These are phyloP conservation scores for California macrophylla DNA, from an alignment of 441 rosid genomes.

Conservation along the genomic window DNA sequence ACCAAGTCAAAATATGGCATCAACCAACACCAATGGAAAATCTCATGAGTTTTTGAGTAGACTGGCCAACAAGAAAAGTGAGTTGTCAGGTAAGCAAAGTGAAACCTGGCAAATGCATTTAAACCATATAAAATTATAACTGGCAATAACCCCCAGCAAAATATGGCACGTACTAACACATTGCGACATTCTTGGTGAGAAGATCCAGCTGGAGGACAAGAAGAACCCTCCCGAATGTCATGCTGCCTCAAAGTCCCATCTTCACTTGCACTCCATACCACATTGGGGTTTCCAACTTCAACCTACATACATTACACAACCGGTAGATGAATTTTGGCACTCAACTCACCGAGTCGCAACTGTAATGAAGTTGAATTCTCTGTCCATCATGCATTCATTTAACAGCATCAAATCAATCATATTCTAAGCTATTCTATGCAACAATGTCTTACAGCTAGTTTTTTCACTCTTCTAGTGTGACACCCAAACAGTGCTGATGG, in stretches of 20 bases:
- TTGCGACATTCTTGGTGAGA: constrained; percentile 83
- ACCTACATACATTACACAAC: constrained; percentile 46
- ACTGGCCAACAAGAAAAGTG: background rate
- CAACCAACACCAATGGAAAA: background rate
- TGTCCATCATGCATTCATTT: background rate
- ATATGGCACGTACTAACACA: constrained; percentile 51
- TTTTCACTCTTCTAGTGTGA: constrained; percentile 88
- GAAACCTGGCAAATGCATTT: constrained; percentile 1
- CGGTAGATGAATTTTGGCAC: constrained; percentile 10
- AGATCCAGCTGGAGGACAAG: constrained; percentile 85
- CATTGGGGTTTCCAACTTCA: constrained; percentile 88
- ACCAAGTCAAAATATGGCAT: background rate
- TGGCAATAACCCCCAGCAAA: constrained; percentile 6
- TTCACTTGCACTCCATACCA: constrained; percentile 99
- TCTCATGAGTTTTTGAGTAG: background rate
- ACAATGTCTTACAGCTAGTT: constrained; percentile 66
- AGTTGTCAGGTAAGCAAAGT: background rate
- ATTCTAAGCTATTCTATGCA: constrained; percentile 8
- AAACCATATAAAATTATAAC: background rate
- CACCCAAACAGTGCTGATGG: constrained; percentile 77
- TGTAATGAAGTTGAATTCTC: background rate
- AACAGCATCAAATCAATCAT: constrained; percentile 10
- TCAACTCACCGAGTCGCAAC: background rate
- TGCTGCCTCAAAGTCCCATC: constrained; percentile 97
- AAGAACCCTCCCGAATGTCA: constrained; percentile 76